Evolutionary conservation across 1,284 basidiomycete species (phyloP).

Genomic region (Meira nashicola): DNA sequence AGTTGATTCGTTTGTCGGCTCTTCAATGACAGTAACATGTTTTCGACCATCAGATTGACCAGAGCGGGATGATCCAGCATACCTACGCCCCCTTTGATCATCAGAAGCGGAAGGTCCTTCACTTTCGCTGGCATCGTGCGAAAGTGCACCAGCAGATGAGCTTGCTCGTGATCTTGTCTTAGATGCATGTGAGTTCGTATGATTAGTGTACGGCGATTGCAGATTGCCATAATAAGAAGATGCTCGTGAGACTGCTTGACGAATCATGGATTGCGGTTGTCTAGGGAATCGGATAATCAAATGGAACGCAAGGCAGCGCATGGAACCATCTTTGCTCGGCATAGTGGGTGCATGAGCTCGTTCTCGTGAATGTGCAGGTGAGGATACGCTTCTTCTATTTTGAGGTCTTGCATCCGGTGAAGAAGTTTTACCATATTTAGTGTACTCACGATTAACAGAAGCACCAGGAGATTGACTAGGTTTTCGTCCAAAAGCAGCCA

Average conservation of each 20-base stretch:
- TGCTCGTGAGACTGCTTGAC: constrained; percentile 20
- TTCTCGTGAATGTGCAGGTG: constrained; percentile 24
- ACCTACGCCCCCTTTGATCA: not conserved
- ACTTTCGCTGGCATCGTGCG: not conserved
- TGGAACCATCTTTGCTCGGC: constrained; percentile 27
- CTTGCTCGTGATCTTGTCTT: constrained; percentile 3
- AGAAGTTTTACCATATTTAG: constrained; percentile 27
- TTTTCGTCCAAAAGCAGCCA: constrained; percentile 39
- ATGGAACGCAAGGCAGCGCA: constrained; percentile 39
- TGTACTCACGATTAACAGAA: constrained; percentile 6
- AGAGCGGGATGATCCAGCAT: no score
- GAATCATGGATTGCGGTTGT: constrained; percentile 16
- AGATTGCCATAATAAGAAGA: not conserved
- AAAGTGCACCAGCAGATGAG: constrained; percentile 1
- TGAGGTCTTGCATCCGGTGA: constrained; percentile 24
- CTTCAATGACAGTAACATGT: no score
- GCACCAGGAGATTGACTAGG: not conserved
- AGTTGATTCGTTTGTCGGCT: no score
- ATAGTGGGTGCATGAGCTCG: constrained; percentile 24
- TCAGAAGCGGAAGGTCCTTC: not conserved
- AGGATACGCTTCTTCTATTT: constrained; percentile 10
- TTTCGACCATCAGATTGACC: no score
- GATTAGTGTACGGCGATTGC: no score
- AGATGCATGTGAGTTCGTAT: not conserved
- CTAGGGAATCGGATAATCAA: constrained; percentile 40